Percentiles rank a stretch among this genome's conserved stretches.
These are phyloP conservation scores for Carex myosuroides DNA, from an alignment of 176 grass and related monocot genomes.

Conservation along the genomic window DNA sequence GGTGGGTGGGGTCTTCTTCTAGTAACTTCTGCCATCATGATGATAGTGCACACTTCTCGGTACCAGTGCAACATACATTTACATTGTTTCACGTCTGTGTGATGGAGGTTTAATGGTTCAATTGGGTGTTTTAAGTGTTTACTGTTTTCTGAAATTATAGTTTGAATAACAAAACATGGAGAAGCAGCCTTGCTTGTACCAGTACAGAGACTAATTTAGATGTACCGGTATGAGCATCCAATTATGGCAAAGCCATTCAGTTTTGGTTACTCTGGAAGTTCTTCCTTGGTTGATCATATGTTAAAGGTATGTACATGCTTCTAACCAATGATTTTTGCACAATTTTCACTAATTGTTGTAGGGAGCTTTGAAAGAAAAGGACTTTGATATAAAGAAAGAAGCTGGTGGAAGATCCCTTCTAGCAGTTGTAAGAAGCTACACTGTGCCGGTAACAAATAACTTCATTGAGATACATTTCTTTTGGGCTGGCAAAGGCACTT, in stretches of 20 bases:
- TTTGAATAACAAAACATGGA: background rate
- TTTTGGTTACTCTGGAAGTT: background rate
- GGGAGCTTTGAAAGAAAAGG: constrained; percentile 54
- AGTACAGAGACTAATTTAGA: background rate
- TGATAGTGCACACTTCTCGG: background rate
- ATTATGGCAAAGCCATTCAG: background rate
- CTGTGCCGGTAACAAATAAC: constrained; percentile 54
- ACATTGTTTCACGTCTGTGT: background rate
- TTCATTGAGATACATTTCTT: constrained; percentile 95
- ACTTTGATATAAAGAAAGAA: constrained; percentile 78
- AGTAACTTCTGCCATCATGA: background rate
- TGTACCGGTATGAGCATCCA: background rate
- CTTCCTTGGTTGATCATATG: background rate
- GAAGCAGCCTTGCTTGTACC: background rate
- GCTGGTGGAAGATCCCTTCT: constrained; percentile 56
- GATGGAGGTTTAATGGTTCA: background rate
- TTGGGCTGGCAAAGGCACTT: constrained; percentile 96
- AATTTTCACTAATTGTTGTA: constrained; percentile 16
- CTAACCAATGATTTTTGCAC: background rate
- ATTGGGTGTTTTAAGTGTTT: background rate
- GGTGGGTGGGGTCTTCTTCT: background rate
- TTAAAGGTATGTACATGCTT: background rate
- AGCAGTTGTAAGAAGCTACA: constrained; percentile 48
- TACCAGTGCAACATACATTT: background rate
- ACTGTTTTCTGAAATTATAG: background rate